A percentile compares a stretch with the other conserved stretches of the same genome.
Evolutionary conservation across 345 rosid species (phyloP).

Genomic region (Barbarea vulgaris): DNA sequence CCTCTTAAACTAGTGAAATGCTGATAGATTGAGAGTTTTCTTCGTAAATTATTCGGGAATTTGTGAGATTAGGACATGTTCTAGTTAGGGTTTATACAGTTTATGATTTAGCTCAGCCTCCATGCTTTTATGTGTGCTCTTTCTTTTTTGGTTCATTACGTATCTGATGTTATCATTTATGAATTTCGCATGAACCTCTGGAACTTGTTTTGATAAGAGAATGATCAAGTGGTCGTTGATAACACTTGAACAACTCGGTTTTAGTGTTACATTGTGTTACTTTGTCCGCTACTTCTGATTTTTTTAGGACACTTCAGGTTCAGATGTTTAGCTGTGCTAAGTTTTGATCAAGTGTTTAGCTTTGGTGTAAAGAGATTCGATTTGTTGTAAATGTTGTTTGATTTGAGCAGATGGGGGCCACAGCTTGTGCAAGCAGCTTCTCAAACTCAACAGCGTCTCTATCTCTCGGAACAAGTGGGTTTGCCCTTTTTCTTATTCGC

Average conservation of each 20-base stretch:
- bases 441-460: constrained; percentile 24
- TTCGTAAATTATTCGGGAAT: background rate
- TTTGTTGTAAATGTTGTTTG: constrained; percentile 7
- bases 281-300: background rate
- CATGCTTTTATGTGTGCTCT: background rate
- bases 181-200: background rate
- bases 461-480: constrained; percentile 32
- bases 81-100: constrained; percentile 1
- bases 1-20: background rate
- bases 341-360: constrained; percentile 6
- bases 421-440: constrained; percentile 15
- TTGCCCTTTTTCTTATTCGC: background rate
- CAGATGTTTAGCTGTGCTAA: background rate
- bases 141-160: background rate
- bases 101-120: background rate
- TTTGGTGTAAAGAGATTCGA: background rate
- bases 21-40: background rate
- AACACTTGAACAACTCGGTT: background rate
- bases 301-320: background rate
- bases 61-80: background rate
- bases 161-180: background rate
- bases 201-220: background rate
- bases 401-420: constrained; percentile 30
- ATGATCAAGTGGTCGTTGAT: background rate
- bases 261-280: constrained; percentile 1